Evolutionary conservation across 1,284 basidiomycete genomes (phyloP).

Genomic region (Tylopilus sp.): DNA sequence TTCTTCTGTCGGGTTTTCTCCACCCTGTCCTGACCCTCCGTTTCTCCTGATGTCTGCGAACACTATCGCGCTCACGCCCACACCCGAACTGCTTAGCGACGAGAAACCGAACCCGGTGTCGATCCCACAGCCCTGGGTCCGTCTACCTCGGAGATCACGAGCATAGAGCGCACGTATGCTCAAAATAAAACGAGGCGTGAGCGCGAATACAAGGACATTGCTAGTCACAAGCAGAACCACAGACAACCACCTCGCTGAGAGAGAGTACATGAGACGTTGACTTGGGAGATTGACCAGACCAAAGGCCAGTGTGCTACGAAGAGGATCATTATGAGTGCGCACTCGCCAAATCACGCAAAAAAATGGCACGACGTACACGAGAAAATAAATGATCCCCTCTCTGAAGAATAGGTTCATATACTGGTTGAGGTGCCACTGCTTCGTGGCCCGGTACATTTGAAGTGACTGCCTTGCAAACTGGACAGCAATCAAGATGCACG

Average conservation of each 20-base stretch:
- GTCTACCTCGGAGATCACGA: background rate
- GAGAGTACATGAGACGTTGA: background rate
- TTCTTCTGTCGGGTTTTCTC: no score
- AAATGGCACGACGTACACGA: background rate
- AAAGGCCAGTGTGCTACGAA: background rate
- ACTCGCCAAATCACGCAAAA: no score
- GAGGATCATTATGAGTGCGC: background rate
- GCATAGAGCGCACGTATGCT: constrained; percentile 7
- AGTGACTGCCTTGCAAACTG: constrained; percentile 2
- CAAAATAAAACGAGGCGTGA: constrained; percentile 9
- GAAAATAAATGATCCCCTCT: background rate
- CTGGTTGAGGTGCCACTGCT: background rate
- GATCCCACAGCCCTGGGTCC: background rate
- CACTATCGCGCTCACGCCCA: no score
- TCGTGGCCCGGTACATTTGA: constrained; percentile 3
- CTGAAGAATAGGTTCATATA: background rate
- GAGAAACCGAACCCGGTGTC: constrained; percentile 10
- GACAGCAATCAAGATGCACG: background rate
- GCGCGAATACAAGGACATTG: constrained; percentile 3
- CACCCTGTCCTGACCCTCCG: no score
- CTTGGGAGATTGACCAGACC: background rate
- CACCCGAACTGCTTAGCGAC: no score
- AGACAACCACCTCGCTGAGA: background rate
- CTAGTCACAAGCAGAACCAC: background rate
- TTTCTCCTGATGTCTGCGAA: no score